Evolutionary conservation across 768 basidiomycete genomes (phyloP).

Genomic region (Aureoboletus auriporus): DNA sequence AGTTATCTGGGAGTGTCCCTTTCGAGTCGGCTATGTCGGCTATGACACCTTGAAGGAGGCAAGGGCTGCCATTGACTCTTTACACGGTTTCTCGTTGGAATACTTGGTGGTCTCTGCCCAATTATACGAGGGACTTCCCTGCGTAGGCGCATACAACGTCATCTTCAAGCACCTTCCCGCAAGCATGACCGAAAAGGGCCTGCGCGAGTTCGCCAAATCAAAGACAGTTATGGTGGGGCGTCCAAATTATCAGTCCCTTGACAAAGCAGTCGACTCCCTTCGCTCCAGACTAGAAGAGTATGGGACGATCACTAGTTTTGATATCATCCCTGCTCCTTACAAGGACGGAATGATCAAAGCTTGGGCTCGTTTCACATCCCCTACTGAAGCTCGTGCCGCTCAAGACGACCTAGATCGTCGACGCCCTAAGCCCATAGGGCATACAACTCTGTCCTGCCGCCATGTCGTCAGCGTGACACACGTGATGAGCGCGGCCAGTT

Average conservation of each 20-base stretch:
- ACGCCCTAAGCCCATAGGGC: conserved; percentile 42
- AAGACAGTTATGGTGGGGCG: conserved; percentile 50
- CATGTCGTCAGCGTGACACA: conserved; percentile 55
- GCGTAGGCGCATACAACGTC: conserved; percentile 56
- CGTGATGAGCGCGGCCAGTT: conserved; percentile 35
- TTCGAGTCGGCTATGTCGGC: conserved; percentile 57
- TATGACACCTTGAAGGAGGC: conserved; percentile 51
- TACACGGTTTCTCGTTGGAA: conserved; percentile 34
- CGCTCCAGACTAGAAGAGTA: conserved; percentile 33
- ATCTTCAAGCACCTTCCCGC: conserved; percentile 54
- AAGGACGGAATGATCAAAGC: conserved; percentile 45
- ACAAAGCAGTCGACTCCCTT: conserved; percentile 36
- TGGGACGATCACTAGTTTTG: conserved; percentile 40
- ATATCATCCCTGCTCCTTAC: conserved; percentile 49
- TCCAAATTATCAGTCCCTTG: conserved; percentile 39
- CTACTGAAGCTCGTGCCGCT: conserved; percentile 49
- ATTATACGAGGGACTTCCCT: conserved; percentile 55
- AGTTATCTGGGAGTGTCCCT: conserved; percentile 58
- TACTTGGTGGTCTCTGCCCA: conserved; percentile 43
- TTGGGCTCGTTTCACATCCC: conserved; percentile 53
- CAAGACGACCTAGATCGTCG: conserved; percentile 45
- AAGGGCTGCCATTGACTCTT: conserved; percentile 42
- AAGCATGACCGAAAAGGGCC: conserved; percentile 34
- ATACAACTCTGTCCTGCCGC: conserved; percentile 43
- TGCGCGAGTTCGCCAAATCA: conserved; percentile 44